Evolutionary conservation across 1,284 basidiomycete species (phyloP).

Genomic region (Meira nashicola): DNA sequence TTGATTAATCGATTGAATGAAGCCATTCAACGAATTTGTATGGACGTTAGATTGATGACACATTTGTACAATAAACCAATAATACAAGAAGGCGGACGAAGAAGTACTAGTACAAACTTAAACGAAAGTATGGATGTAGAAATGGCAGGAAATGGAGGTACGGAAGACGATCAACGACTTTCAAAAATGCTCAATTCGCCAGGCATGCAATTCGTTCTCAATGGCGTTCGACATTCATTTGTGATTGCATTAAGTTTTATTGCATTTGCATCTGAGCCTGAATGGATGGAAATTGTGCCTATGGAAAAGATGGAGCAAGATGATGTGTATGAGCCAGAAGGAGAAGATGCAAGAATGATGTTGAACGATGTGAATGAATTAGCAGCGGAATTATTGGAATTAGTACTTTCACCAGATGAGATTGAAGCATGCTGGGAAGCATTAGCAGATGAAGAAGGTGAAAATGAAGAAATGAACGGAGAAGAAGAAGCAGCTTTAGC

Average conservation of each 20-base stretch:
- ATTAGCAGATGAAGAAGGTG: constrained; percentile 15
- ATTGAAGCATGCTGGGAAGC: constrained; percentile 39
- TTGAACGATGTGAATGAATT: constrained; percentile 35
- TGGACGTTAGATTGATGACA: constrained; percentile 31
- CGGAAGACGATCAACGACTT: no score
- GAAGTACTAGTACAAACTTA: constrained; percentile 30
- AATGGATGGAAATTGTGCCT: constrained; percentile 25
- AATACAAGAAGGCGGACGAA: constrained; percentile 14
- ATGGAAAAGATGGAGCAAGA: background rate
- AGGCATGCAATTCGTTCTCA: constrained; percentile 29
- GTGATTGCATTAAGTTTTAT: constrained; percentile 34
- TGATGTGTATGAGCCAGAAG: background rate
- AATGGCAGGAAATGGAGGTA: no score
- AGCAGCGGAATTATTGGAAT: constrained; percentile 37
- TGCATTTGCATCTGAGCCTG: constrained; percentile 39
- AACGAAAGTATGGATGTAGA: no score
- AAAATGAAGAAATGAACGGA: background rate
- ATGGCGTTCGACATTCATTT: constrained; percentile 42
- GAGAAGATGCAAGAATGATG: constrained; percentile 4
- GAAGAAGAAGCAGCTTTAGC: background rate
- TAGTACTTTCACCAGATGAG: constrained; percentile 41
- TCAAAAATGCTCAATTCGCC: no score
- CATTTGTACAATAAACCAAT: constrained; percentile 24
- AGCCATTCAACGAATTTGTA: constrained; percentile 30
- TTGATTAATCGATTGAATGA: background rate